Percentiles rank a stretch among this genome's conserved stretches.
These are phyloP conservation scores for Ligustrum vulgare DNA, from an alignment of 257 asterid species.

Conservation along the genomic window DNA sequence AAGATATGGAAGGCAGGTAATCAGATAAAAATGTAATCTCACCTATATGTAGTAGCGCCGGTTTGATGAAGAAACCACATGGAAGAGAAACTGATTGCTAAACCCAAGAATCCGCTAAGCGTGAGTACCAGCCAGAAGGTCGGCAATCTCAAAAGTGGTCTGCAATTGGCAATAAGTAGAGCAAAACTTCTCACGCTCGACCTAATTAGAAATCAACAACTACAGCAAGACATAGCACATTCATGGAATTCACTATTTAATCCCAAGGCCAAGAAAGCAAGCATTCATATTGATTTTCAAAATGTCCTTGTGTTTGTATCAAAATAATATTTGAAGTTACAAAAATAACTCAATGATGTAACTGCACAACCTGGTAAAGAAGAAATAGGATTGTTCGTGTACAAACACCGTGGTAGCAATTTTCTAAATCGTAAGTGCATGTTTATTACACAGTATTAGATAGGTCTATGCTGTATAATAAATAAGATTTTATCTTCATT, in stretches of 20 bases:
- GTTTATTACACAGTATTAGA: background rate
- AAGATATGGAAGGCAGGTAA: background rate
- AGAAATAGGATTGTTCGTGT: background rate
- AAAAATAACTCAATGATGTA: background rate
- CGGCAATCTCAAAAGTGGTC: slow-evolving; percentile 77
- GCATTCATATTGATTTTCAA: too few relatives aligned
- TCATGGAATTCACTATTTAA: too few relatives aligned
- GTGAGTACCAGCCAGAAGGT: slow-evolving; percentile 80
- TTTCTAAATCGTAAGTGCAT: background rate
- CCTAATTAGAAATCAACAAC: background rate
- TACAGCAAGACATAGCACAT: background rate
- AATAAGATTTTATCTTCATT: background rate
- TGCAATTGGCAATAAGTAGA: slow-evolving; percentile 33
- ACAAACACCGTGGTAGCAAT: background rate
- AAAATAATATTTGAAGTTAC: too few relatives aligned
- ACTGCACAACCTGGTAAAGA: slow-evolving; percentile 3
- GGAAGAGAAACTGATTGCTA: slow-evolving; percentile 91
- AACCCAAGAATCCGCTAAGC: slow-evolving; percentile 82
- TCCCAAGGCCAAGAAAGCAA: background rate
- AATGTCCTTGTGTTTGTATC: too few relatives aligned
- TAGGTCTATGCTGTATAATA: too few relatives aligned
- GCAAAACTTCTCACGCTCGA: slow-evolving; percentile 21
- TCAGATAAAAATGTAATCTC: background rate
- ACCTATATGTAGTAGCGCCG: slow-evolving; percentile 92
- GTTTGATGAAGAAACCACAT: slow-evolving; percentile 99